Evolutionary conservation across 2,329 filamentous ascomycete genomes (phyloP).

Genomic region (Ophiocordyceps camponoti-rufipedis): DNA sequence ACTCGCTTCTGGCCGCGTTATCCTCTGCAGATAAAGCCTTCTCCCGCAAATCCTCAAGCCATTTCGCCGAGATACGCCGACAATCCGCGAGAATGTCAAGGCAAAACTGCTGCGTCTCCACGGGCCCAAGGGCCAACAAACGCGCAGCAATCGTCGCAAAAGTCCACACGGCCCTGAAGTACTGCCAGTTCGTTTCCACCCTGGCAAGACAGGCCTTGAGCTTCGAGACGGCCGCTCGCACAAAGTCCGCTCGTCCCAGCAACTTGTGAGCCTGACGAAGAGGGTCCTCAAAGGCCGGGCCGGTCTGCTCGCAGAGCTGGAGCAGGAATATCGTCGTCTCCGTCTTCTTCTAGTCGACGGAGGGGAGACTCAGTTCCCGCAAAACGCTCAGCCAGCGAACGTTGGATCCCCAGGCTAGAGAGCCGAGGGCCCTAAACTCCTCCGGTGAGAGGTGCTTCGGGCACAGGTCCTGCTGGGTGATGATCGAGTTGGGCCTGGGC

Average conservation of each 20-base stretch:
- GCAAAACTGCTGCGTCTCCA: not conserved
- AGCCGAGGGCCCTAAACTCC: slow-evolving; percentile 34
- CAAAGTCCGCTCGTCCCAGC: slow-evolving; percentile 16
- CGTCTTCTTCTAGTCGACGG: slow-evolving; percentile 29
- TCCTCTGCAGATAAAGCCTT: not conserved
- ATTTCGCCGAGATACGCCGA: not conserved
- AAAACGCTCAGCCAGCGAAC: slow-evolving; percentile 40
- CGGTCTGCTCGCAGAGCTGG: no score
- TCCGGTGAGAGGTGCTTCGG: slow-evolving; percentile 26
- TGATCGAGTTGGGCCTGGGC: slow-evolving; percentile 26
- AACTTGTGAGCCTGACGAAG: slow-evolving; percentile 16
- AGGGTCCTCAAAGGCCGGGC: slow-evolving; percentile 10
- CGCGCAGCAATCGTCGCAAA: slow-evolving; percentile 1
- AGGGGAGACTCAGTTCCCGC: slow-evolving; percentile 25
- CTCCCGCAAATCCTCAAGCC: not conserved
- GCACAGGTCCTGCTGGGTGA: slow-evolving; percentile 28
- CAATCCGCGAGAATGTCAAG: not conserved
- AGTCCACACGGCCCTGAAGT: not conserved
- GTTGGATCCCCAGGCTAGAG: slow-evolving; percentile 25
- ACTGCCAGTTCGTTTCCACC: slow-evolving; percentile 1
- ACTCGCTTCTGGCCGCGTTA: not conserved
- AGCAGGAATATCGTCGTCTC: no score
- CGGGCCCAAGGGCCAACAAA: not conserved
- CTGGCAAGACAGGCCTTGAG: not conserved
- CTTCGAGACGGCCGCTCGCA: not conserved